A percentile compares a stretch with the other conserved stretches of the same genome.
Conservation (phyloP, 1,284 basidiomycete genomes). For the Blastosporella zonata region DNA sequence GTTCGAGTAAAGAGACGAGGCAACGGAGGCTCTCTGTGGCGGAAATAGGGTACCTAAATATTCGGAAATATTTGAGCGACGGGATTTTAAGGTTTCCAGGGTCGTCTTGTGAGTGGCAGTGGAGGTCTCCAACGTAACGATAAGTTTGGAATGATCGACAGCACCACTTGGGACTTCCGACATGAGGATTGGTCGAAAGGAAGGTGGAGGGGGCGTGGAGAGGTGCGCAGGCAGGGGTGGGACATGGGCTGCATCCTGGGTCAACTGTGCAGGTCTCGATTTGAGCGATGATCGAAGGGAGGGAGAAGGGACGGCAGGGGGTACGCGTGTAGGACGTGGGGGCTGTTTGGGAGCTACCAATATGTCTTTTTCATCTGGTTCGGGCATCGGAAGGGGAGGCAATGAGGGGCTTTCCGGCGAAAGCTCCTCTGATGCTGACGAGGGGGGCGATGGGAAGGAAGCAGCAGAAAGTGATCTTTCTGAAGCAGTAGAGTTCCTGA, state of each 20-base stretch:
- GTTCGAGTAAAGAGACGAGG: conserved; percentile 51
- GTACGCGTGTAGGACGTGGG: conserved; percentile 36
- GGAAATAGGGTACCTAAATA: conserved; percentile 54
- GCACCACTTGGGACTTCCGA: conserved; percentile 49
- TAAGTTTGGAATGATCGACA: conserved; percentile 55
- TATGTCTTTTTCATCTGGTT: conserved; percentile 28
- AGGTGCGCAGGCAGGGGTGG: conserved; percentile 36
- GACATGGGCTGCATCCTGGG: conserved; percentile 39
- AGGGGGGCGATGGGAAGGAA: conserved; percentile 3
- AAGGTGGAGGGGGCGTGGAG: conserved; percentile 37
- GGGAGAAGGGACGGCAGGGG: conserved; percentile 29
- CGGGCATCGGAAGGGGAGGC: conserved; percentile 45
- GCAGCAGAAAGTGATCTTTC: neutral
- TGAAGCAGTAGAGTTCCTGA: conserved; percentile 15
- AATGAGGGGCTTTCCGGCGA: conserved; percentile 49
- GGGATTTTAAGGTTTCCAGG: conserved; percentile 59
- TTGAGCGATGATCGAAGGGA: conserved; percentile 44
- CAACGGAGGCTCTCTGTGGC: conserved; percentile 34
- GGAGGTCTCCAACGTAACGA: conserved; percentile 70
- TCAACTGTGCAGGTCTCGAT: conserved; percentile 31
- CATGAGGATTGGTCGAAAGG: conserved; percentile 64
- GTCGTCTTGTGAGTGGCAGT: conserved; percentile 63
- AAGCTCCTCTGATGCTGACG: conserved; percentile 3
- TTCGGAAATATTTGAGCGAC: conserved; percentile 59
- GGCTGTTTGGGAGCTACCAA: conserved; percentile 26